Evolutionary conservation across 371 early-diverging fungal species (phyloP), one percentile per base, ranked within the genome.

Genomic region (Entomophthora muscae): DNA sequence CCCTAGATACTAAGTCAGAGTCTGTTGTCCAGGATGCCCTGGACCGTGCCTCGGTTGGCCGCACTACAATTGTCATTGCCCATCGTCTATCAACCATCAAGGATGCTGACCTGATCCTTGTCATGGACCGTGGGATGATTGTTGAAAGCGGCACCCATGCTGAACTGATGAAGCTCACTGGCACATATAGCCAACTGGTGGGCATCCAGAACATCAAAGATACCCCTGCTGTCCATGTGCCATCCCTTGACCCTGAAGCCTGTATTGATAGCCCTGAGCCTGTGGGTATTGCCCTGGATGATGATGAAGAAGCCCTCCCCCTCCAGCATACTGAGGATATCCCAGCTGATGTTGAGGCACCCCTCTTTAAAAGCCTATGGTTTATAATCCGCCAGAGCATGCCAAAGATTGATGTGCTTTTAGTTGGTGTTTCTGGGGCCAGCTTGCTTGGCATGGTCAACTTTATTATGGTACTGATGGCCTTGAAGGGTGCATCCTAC

Each of bases 1-100:
- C 95, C 0, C 71, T 95, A 32, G 95, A 95, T 70, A 83, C 85
- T 42, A 82, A 88, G 70, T 83, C 86, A 52, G 98, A 99, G 71
- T 79, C 78, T 58, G 68, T 89, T 17, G 90, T 98, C 1, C 91
- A 95, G 69, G 78, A 79, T 30, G 94, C 91, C 0, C 71, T 97
- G 24, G 87, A 89, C 66, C 75, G 71, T 12, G 85, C 91, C 12
- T 64, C 84, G 3, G 70, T 81, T 23, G 83, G 84, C 57, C 76
- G 80, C 53, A 80, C 74, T 32, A 81, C 85, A 24, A 78, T 85
- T 30, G 78, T 78, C 1, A 78, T 86, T 73, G 86, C 86, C 30
- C 81, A 79, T 67, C 75, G 85, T 51, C 76, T 92, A 33, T 83
- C 88, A 52, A 87, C 88, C 31, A 86, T 85, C 52, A 79, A 83